phyloP scores from a whole-genome alignment of 2,329 filamentous ascomycete genomes.

The Colletotrichum sansevieriae region DNA sequence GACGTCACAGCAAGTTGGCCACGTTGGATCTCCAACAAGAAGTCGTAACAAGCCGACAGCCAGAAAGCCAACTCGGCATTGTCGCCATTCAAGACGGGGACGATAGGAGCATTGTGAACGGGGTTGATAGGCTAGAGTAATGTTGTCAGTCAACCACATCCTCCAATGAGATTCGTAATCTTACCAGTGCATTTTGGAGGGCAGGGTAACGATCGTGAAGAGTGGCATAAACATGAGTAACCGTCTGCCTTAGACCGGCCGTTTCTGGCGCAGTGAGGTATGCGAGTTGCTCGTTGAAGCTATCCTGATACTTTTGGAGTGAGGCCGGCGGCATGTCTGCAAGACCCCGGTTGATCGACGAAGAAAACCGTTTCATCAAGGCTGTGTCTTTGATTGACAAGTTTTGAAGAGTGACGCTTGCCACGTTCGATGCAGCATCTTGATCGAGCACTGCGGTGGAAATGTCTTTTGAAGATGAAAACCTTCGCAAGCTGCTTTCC shows the following conservation, averaged over 20 bases:
- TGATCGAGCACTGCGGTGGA: conserved; percentile 46
- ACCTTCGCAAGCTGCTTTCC: conserved; percentile 64
- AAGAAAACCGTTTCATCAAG: conserved; percentile 51
- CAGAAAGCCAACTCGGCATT: conserved; percentile 56
- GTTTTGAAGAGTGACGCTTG: conserved; percentile 58
- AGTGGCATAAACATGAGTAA: conserved; percentile 53
- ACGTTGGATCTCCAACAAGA: conserved; percentile 58
- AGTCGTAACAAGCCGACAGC: conserved; percentile 66
- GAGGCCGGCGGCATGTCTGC: conserved; percentile 10
- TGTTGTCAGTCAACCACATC: conserved; percentile 32
- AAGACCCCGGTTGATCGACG: conserved; percentile 20
- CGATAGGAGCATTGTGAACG: conserved; percentile 68
- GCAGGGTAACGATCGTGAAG: conserved; percentile 48
- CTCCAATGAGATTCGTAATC: conserved; percentile 47
- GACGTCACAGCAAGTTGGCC: conserved; percentile 57
- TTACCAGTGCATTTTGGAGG: conserved; percentile 59
- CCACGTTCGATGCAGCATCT: conserved; percentile 45
- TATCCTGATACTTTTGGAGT: conserved; percentile 30
- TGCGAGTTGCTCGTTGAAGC: conserved; percentile 37
- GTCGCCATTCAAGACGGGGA: conserved; percentile 56
- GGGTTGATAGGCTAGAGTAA: conserved; percentile 67
- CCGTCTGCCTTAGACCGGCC: conserved; percentile 49
- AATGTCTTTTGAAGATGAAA: conserved; percentile 54
- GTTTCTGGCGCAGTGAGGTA: conserved; percentile 50
- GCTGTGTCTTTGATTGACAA: conserved; percentile 61